Percentiles rank a stretch among this genome's conserved stretches.
phyloP scores from a whole-genome alignment of 768 basidiomycete genomes.

The Pluteus cervinus region DNA sequence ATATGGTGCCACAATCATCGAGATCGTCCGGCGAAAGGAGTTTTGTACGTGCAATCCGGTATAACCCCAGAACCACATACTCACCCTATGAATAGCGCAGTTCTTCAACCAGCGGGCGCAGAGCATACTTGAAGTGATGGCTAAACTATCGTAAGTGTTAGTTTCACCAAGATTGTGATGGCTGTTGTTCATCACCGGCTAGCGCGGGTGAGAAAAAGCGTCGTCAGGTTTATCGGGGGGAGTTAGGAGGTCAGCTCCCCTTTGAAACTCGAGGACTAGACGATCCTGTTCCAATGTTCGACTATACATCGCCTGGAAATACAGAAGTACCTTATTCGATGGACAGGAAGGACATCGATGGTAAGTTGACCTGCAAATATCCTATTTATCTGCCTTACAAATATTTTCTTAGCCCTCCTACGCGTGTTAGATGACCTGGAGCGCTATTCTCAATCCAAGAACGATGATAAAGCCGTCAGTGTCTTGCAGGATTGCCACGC shows the following conservation, averaged over 20 bases:
- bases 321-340: constrained; percentile 60
- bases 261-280: constrained; percentile 82
- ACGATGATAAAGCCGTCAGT: constrained; percentile 38
- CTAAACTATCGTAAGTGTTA: constrained; percentile 72
- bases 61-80: constrained; percentile 1
- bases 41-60: constrained; percentile 50
- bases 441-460: constrained; percentile 38
- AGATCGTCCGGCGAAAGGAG: constrained; percentile 87
- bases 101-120: constrained; percentile 81
- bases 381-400: constrained; percentile 9
- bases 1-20: constrained; percentile 86
- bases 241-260: constrained; percentile 81
- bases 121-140: constrained; percentile 80
- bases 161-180: constrained; percentile 1
- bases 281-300: constrained; percentile 70
- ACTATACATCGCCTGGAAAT: constrained; percentile 68
- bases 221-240: constrained; percentile 78
- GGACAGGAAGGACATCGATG: constrained; percentile 66
- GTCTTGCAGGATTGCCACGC: constrained; percentile 59
- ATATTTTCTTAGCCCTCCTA: constrained; percentile 43
- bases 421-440: constrained; percentile 63
- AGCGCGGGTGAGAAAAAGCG: constrained; percentile 78
- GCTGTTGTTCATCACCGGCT: constrained; percentile 3
- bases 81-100: constrained; percentile 39
- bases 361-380: constrained; percentile 33